These are phyloP conservation scores for Colletotrichum euphorbiae DNA, from an alignment of 2,329 filamentous ascomycete genomes.

Conservation along the genomic window DNA sequence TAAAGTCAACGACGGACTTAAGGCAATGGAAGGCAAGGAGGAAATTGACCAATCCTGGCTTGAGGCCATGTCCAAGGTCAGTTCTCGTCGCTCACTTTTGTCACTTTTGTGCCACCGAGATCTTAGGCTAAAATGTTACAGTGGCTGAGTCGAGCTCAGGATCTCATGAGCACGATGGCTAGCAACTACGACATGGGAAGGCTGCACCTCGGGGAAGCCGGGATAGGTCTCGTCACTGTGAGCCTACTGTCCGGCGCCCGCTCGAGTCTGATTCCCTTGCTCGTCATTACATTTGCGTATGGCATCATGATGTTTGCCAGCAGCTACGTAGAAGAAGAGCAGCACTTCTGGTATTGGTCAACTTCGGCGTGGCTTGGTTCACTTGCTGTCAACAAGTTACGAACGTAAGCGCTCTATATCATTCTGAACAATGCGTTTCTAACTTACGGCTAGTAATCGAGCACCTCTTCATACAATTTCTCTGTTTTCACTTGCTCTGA, in stretches of 20 bases:
- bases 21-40: slow-evolving; percentile 39
- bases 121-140: slow-evolving; percentile 42
- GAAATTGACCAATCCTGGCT: slow-evolving; percentile 55
- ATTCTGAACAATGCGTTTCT: neutral
- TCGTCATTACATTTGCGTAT: slow-evolving; percentile 71
- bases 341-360: slow-evolving; percentile 98
- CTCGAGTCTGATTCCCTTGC: slow-evolving; percentile 55
- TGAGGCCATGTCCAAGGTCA: slow-evolving; percentile 56
- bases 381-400: slow-evolving; percentile 61
- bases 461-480: neutral
- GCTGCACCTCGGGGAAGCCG: slow-evolving; percentile 61
- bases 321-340: slow-evolving; percentile 98
- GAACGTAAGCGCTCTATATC: slow-evolving; percentile 47
- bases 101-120: neutral
- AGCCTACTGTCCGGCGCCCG: slow-evolving; percentile 38
- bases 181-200: slow-evolving; percentile 87
- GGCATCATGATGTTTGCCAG: slow-evolving; percentile 96
- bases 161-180: slow-evolving; percentile 86
- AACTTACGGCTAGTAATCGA: slow-evolving; percentile 5
- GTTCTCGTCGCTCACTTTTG: slow-evolving; percentile 24
- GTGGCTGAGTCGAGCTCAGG: slow-evolving; percentile 80
- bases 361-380: slow-evolving; percentile 76
- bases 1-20: slow-evolving; percentile 43
- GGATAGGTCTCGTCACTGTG: slow-evolving; percentile 45
- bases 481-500: slow-evolving; percentile 59